Evolutionary conservation across 2,329 filamentous ascomycete genomes (phyloP).

Genomic region (Allantophomopsis cytisporea): DNA sequence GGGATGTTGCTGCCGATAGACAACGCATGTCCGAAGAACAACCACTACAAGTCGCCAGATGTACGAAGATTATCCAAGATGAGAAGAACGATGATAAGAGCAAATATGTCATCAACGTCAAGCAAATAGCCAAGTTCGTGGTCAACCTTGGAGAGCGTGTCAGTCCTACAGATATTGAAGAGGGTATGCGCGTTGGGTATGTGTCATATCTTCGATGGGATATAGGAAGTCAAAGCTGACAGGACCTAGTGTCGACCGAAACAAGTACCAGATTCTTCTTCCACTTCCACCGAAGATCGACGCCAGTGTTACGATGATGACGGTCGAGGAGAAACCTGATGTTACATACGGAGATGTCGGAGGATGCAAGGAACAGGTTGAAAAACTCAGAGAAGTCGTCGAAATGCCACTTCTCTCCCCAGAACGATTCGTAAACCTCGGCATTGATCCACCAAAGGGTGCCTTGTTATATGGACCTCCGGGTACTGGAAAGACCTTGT

Average conservation of each 20-base stretch:
- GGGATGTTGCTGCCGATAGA: slow-evolving; percentile 94
- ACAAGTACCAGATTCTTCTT: slow-evolving; percentile 98
- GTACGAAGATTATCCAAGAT: slow-evolving; percentile 98
- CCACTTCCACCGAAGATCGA: slow-evolving; percentile 97
- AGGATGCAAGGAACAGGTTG: slow-evolving; percentile 98
- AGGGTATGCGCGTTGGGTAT: slow-evolving; percentile 91
- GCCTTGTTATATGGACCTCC: slow-evolving; percentile 93
- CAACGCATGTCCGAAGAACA: slow-evolving; percentile 99
- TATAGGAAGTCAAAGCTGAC: slow-evolving; percentile 7
- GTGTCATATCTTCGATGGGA: slow-evolving; percentile 13
- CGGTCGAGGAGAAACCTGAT: slow-evolving; percentile 97
- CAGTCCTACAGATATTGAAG: slow-evolving; percentile 96
- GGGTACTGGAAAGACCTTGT: slow-evolving; percentile 97
- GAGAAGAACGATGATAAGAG: slow-evolving; percentile 94
- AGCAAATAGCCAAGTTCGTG: slow-evolving; percentile 99
- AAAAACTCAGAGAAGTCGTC: slow-evolving; percentile 96
- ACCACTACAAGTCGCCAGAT: slow-evolving; percentile 89
- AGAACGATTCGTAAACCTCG: slow-evolving; percentile 95
- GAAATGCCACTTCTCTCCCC: slow-evolving; percentile 96
- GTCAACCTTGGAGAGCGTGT: slow-evolving; percentile 95
- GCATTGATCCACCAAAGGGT: slow-evolving; percentile 96
- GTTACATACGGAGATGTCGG: slow-evolving; percentile 98
- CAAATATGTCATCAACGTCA: slow-evolving; percentile 99
- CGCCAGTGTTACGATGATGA: slow-evolving; percentile 99
- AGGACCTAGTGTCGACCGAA: slow-evolving; percentile 63